Conservation (phyloP, 2,329 filamentous ascomycete species). For the Aspergillus latus region DNA sequence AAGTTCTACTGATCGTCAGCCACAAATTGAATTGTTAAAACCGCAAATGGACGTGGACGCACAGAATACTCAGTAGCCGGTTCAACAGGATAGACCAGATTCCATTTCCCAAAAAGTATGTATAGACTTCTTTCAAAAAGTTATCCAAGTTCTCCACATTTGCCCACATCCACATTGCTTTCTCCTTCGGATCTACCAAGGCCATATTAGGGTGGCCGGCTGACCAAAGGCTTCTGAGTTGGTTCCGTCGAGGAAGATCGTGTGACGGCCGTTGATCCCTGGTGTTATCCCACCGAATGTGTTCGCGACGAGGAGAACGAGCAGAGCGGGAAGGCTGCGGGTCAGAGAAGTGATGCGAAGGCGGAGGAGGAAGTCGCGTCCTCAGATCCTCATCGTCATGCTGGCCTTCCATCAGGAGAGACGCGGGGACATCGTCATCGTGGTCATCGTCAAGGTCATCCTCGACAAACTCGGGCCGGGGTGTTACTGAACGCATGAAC, state of each 20-base stretch:
- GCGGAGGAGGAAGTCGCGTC: slow-evolving; percentile 41
- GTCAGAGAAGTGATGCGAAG: slow-evolving; percentile 26
- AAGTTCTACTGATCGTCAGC: slow-evolving; percentile 56
- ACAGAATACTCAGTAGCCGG: slow-evolving; percentile 71
- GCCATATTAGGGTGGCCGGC: slow-evolving; percentile 36
- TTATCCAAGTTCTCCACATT: slow-evolving; percentile 87
- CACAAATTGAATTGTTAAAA: not conserved
- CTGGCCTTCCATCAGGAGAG: slow-evolving; percentile 59
- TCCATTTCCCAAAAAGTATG: slow-evolving; percentile 80
- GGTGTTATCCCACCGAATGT: slow-evolving; percentile 53
- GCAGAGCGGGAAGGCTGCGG: slow-evolving; percentile 34
- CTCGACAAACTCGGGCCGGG: slow-evolving; percentile 47
- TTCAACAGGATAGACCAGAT: slow-evolving; percentile 80
- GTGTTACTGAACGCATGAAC: slow-evolving; percentile 33
- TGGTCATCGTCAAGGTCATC: slow-evolving; percentile 51
- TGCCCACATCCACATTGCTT: slow-evolving; percentile 88
- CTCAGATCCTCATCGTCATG: slow-evolving; percentile 39
- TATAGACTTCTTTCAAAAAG: slow-evolving; percentile 82
- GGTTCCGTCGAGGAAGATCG: slow-evolving; percentile 19
- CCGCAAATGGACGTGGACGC: slow-evolving; percentile 38
- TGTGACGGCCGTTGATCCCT: slow-evolving; percentile 45
- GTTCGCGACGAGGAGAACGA: slow-evolving; percentile 44
- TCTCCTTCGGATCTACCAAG: slow-evolving; percentile 64
- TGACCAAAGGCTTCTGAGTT: slow-evolving; percentile 27
- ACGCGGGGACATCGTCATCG: slow-evolving; percentile 64